Evolutionary conservation across 2,329 filamentous ascomycete genomes (phyloP), one percentile per base, ranked within the genome.

Genomic region (Penicillium decumbens): DNA sequence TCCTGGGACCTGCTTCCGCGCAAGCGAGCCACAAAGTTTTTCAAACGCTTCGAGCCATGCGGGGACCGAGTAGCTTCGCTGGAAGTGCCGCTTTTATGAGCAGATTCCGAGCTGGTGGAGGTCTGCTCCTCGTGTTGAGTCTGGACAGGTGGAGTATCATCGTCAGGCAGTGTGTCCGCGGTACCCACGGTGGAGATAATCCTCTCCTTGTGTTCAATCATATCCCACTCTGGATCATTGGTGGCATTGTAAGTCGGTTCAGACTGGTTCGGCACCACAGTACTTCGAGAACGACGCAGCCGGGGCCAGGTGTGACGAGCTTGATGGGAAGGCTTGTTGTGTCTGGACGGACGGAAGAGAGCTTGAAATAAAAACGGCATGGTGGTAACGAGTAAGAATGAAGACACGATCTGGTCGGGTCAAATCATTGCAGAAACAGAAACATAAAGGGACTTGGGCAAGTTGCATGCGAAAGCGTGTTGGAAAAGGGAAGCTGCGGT

Each of bases 291-390:
- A 37, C 44, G 58, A 32, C 41, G 51, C 8, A 47, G 32, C 13
- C 54, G 45, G 38, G 43, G 39, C 56, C 58, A 56, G 32, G 41
- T 20, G 24, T 29, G 43, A 43, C 49, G 53, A 44, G 51, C 20
- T 30, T 43, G 13, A 42, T 43, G 30, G 2, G 51, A 37, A 23
- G 33, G 15, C 3, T 41, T 12, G n/a, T 46, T 42, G 1, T 48
- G 35, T 24, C 46, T 53, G 5, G 49, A 35, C 3, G 43, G 40
- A 23, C 53, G 43, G 28, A 54, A 54, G 1, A 57, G 47, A 23
- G 35, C 18, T 29, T 25, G 51, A 41, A 18, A 18, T 18, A 61
- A 44, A 20, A 45, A 42, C 25, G 49, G 33, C 57, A 60, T 61
- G 29, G 9, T 54, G 41, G 30, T 50, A 6, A 38, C 23, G 13